A percentile compares a stretch with the other conserved stretches of the same genome.
These are phyloP conservation scores for Tritrichomonas foetus DNA, from an alignment of 208 protist genomes.

Conservation along the genomic window DNA sequence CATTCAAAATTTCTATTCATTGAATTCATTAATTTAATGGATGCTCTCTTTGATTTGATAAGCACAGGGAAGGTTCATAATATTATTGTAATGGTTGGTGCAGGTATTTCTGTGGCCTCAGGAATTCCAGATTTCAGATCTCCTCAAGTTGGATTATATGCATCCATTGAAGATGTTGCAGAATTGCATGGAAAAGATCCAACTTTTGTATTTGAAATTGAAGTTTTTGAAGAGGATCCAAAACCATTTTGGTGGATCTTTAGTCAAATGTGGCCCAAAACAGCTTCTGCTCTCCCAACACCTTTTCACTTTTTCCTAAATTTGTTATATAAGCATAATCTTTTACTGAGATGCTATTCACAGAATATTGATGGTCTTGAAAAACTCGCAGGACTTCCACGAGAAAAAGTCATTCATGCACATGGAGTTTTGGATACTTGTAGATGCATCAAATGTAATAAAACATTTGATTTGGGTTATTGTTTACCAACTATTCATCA, in stretches of 20 bases:
- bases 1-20: too few relatives aligned
- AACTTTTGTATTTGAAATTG: slow-evolving; percentile 35
- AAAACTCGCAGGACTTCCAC: neutral
- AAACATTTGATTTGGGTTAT: neutral
- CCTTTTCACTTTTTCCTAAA: neutral
- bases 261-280: neutral
- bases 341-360: neutral
- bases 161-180: neutral
- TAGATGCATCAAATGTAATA: neutral
- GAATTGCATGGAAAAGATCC: neutral
- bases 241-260: slow-evolving; percentile 42
- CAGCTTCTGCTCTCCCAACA: neutral
- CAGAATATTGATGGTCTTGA: slow-evolving; percentile 40
- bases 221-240: slow-evolving; percentile 27
- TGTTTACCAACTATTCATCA: neutral
- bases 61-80: neutral
- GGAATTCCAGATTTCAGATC: slow-evolving; percentile 42
- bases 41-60: neutral
- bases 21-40: too few relatives aligned
- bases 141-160: neutral
- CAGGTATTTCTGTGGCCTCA: slow-evolving; percentile 8
- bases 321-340: neutral
- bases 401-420: neutral
- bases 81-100: slow-evolving; percentile 20
- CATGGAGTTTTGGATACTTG: neutral